Evolutionary conservation across 139 green algal genomes (phyloP), one percentile per base, ranked within the genome.

Genomic region (Pleodorina starrii): DNA sequence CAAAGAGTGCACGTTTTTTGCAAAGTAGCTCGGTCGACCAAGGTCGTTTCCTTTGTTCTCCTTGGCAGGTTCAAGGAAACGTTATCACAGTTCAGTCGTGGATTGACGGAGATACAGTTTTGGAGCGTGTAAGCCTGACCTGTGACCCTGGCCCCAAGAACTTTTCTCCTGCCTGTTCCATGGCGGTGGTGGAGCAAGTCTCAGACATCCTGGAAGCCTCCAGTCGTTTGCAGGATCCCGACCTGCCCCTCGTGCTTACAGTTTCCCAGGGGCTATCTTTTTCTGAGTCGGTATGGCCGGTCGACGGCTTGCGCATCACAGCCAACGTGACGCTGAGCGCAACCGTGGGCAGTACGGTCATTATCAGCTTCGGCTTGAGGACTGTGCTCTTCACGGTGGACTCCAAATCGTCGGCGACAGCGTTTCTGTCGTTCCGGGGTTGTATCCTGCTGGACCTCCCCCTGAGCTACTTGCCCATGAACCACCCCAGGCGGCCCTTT

Each of bases 371-470:
- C 23, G 69, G 63, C 1, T 63, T 89, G 27, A 72, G 36, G 48
- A 83, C 69, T n/a, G 48, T 83, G 5, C 50, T 89, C 5, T 89
- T 89, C 11, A 19, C 42, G 16, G 84, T 89, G 44, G 68, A 89
- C 23, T 46, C 69, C 3, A 59, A 42, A 40, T 29, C 43, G 0
- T 79, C 66, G 0, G 5, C 43, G 21, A 69, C 68, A 2, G 84
- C 69, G 2, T 89, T 83, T 69, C 12, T 89, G 46, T 59, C 63
- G 0, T 73, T 89, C 27, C 84, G 69, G 12, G 84, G 84, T 7
- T 89, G 84, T 35, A 66, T 89, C 25, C 50, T 89, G 14, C 2
- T 89, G 6, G 44, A 89, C 35, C 50, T 89, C n/a, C 84, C 84
- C 11, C 50, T 89, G 29, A 89, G 48, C 50, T 89, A 89, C 50